Percentiles rank a stretch among this genome's conserved stretches.
Conservation (phyloP, 1,139 yeast genomes). For the Nakaseomyces nivariensis region DNA sequence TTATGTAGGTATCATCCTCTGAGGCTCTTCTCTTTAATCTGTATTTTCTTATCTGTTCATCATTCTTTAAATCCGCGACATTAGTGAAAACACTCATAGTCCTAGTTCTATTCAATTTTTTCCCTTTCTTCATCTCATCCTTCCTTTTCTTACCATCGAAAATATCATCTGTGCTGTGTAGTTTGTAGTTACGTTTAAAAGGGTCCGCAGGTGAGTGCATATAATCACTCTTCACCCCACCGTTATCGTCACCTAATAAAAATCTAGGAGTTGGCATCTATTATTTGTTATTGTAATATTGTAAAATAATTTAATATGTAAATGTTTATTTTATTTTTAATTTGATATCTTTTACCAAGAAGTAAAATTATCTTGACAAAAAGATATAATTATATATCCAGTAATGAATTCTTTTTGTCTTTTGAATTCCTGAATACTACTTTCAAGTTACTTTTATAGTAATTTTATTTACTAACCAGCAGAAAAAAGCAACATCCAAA, state of each 20-base stretch:
- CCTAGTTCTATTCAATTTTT: constrained; percentile 18
- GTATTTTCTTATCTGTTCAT: constrained; percentile 10
- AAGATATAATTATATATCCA: too few species aligned
- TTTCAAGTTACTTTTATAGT: not conserved
- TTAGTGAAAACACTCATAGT: constrained; percentile 35
- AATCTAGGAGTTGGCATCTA: not conserved
- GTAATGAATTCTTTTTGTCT: too few species aligned
- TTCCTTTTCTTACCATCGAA: constrained; percentile 32
- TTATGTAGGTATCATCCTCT: constrained; percentile 43
- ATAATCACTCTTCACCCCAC: not conserved
- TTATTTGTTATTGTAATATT: not conserved
- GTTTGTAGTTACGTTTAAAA: constrained; percentile 25
- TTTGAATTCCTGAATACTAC: not conserved
- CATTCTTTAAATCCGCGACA: constrained; percentile 19
- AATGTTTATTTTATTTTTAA: not conserved
- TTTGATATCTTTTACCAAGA: too few species aligned
- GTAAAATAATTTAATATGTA: not conserved
- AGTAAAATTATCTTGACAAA: too few species aligned
- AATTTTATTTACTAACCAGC: not conserved
- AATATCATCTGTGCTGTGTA: constrained; percentile 50
- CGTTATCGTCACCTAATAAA: not conserved
- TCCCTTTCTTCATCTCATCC: constrained; percentile 18
- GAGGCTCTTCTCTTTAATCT: constrained; percentile 49
- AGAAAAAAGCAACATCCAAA: too few species aligned
- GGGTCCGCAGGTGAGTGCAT: constrained; percentile 39